Evolutionary conservation across 164 flowering plant species (phyloP), one percentile per base, ranked within the genome.

Genomic region (Vitis riparia): DNA sequence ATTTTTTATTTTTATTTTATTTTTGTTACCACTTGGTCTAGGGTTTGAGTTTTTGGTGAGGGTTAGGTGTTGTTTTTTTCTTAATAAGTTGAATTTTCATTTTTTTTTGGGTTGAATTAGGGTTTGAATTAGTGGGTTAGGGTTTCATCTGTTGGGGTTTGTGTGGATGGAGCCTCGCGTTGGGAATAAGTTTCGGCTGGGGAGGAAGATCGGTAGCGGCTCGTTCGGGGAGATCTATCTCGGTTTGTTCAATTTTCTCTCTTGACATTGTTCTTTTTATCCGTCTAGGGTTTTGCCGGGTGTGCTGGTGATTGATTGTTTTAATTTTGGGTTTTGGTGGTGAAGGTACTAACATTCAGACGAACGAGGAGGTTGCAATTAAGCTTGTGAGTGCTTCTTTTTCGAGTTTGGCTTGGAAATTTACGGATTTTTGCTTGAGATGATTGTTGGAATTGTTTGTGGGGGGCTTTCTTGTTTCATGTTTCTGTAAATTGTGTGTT

Each of bases 221-320:
- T 92, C 97, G 3, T 92, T 90, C 59, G 97, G 97, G 11, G 97
- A 92, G 86, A 92, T 92, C 87, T 90, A 89, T 79, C 82, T 89
- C 1, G 97, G 97, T 92, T 73, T 9, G 84, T 79, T 57, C 2
- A 19, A 11, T 56, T 62, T 55, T n/a, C 11, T 15, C 3, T 57
- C 17, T 17, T 61, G 4, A 3, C 53, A n/a, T 65, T 16, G 16
- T 49, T 11, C 16, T 70, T 55, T 44, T 55, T 50, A 55, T n/a
- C 63, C 62, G n/a, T 37, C 67, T 14, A 2, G 44, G 44, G 44
- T 37, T 37, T 37, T 37, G 5, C 44, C 5, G 44, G 44, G 44
- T 37, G 44, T 37, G 44, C 44, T 17, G 51, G 12, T 68, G 59
- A 44, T 51, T 12, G 16, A 8, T 37, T 50, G 8, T 44, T 66